These are phyloP conservation scores for Alternaria dauci DNA, from an alignment of 2,329 filamentous ascomycete genomes.

Conservation along the genomic window DNA sequence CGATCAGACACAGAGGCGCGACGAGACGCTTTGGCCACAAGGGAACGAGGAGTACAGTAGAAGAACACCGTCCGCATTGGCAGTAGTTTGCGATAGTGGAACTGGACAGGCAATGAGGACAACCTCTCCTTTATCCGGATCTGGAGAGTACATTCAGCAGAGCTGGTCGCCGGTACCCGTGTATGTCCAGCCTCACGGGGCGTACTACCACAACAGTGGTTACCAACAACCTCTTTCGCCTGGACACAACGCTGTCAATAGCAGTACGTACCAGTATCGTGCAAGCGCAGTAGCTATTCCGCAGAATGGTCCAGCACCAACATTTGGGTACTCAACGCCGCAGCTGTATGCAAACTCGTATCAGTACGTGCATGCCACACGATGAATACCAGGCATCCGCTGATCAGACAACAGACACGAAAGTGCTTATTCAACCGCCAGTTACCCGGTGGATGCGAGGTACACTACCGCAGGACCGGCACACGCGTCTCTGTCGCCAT, in stretches of 20 bases:
- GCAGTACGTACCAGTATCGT: neutral
- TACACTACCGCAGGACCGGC: neutral
- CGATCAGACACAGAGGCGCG: conserved; percentile 1
- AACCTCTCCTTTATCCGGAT: neutral
- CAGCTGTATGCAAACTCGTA: neutral
- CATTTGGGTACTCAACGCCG: neutral
- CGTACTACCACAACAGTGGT: neutral
- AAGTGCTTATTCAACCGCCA: neutral
- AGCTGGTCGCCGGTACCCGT: neutral
- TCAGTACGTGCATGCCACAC: conserved; percentile 1
- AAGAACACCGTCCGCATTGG: neutral
- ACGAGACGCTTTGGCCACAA: neutral
- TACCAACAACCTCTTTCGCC: neutral
- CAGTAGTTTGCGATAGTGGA: neutral
- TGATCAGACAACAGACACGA: neutral
- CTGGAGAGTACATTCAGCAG: neutral
- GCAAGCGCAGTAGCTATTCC: neutral
- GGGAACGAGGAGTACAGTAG: neutral
- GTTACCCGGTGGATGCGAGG: neutral
- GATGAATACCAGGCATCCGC: neutral
- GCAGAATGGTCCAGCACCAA: neutral
- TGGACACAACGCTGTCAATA: neutral
- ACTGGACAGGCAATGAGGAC: conserved; percentile 1
- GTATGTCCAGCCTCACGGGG: neutral
- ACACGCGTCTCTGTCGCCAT: neutral